These are phyloP conservation scores for Periconia digitata DNA, from an alignment of 2,329 filamentous ascomycete species.

Conservation along the genomic window DNA sequence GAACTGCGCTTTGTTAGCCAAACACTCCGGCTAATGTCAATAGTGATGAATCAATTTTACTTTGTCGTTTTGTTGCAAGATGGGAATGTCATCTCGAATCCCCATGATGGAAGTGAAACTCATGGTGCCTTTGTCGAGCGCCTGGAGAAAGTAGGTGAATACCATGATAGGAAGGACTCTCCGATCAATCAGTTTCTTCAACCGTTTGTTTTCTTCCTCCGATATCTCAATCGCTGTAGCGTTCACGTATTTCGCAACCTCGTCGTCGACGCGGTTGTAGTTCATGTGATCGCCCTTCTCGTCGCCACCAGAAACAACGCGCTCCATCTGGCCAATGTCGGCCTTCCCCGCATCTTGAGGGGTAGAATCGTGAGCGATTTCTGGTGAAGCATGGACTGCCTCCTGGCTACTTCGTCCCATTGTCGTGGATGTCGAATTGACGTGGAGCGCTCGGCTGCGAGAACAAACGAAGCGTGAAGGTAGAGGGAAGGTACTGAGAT, in stretches of 20 bases:
- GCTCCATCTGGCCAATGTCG: constrained; percentile 51
- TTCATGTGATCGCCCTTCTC: constrained; percentile 57
- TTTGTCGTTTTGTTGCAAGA: constrained; percentile 27
- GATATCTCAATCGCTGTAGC: constrained; percentile 58
- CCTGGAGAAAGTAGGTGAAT: constrained; percentile 69
- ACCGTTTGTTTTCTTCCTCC: constrained; percentile 60
- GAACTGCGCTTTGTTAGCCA: constrained; percentile 50
- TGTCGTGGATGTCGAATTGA: constrained; percentile 14
- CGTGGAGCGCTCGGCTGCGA: constrained; percentile 10
- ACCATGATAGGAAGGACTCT: constrained; percentile 72
- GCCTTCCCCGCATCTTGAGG: constrained; percentile 22
- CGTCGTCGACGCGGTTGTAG: constrained; percentile 65
- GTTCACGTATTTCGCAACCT: constrained; percentile 69
- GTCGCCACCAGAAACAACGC: constrained; percentile 49
- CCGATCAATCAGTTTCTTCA: constrained; percentile 67
- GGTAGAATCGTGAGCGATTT: constrained; percentile 13
- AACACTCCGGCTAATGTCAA: not conserved
- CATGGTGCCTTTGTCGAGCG: constrained; percentile 68
- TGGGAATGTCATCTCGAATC: constrained; percentile 47
- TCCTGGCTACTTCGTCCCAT: constrained; percentile 23
- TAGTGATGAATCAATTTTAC: constrained; percentile 14
- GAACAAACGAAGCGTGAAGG: not conserved
- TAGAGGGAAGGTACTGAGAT: not conserved
- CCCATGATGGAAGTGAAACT: constrained; percentile 66
- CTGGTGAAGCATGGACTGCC: constrained; percentile 18